Evolutionary conservation across 805 yeast genomes (phyloP).

Genomic region (Candida sonorensis): DNA sequence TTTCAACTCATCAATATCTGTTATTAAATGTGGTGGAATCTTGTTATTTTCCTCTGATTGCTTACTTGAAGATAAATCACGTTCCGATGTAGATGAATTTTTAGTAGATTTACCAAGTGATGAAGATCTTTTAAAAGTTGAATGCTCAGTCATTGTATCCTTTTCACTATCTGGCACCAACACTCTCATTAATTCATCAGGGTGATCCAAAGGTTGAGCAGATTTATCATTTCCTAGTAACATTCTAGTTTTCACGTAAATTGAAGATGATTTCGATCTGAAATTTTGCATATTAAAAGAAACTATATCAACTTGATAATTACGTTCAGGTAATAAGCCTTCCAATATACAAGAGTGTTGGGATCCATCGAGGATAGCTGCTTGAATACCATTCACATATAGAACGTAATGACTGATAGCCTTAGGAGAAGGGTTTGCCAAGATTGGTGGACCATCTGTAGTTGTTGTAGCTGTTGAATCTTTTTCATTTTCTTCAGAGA

Average conservation of each 20-base stretch:
- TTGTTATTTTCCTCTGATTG: constrained; percentile 4
- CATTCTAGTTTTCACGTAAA: constrained; percentile 32
- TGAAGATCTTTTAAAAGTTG: constrained; percentile 18
- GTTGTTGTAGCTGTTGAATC: no score
- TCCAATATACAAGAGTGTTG: constrained; percentile 30
- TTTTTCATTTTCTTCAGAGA: constrained; percentile 5
- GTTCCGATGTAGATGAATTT: constrained; percentile 31
- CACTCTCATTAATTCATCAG: constrained; percentile 30
- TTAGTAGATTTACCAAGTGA: constrained; percentile 23
- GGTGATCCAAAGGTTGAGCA: constrained; percentile 27
- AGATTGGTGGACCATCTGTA: constrained; percentile 21
- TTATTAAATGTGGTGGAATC: constrained; percentile 25
- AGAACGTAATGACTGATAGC: constrained; percentile 30
- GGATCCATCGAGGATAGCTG: constrained; percentile 27
- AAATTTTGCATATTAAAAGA: constrained; percentile 33
- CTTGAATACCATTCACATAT: constrained; percentile 34
- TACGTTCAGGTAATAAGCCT: constrained; percentile 27
- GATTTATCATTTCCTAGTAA: constrained; percentile 5
- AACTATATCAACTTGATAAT: constrained; percentile 37
- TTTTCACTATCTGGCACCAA: constrained; percentile 29
- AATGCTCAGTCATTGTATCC: constrained; percentile 23
- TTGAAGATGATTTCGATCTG: constrained; percentile 34
- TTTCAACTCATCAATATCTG: constrained; percentile 36
- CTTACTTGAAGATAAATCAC: constrained; percentile 3
- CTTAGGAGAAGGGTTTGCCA: constrained; percentile 15